Conservation (phyloP, 768 basidiomycete genomes). For the Trametes gibbosa region DNA sequence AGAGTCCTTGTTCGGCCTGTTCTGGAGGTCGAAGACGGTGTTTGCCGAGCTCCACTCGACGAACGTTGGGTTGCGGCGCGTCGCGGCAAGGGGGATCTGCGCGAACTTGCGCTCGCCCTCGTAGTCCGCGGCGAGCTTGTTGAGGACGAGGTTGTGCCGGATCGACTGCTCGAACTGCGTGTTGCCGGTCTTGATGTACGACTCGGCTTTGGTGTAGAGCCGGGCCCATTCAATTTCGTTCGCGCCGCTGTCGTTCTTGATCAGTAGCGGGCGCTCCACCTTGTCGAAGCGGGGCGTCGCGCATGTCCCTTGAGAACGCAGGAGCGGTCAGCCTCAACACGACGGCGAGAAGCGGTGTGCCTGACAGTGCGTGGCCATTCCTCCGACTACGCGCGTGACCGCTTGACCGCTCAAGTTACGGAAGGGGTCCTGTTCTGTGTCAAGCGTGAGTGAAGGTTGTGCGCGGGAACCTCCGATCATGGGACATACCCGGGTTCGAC, state of each 20-base stretch:
- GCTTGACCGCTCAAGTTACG: slow-evolving; percentile 23
- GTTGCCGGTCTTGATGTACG: slow-evolving; percentile 19
- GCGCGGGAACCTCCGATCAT: background rate
- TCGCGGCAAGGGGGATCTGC: slow-evolving; percentile 25
- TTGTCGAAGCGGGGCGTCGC: slow-evolving; percentile 20
- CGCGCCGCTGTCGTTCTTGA: background rate
- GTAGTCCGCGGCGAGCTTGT: slow-evolving; percentile 12
- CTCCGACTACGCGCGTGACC: slow-evolving; percentile 27
- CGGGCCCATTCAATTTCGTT: slow-evolving; percentile 13
- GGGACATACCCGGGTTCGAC: background rate
- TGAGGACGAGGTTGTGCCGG: slow-evolving; percentile 25
- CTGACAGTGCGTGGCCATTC: slow-evolving; percentile 24
- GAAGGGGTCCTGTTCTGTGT: slow-evolving; percentile 15
- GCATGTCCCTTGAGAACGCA: slow-evolving; percentile 18
- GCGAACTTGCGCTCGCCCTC: slow-evolving; percentile 3
- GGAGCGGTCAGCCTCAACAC: background rate
- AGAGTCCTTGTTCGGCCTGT: background rate
- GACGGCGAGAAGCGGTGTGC: background rate
- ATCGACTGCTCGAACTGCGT: slow-evolving; percentile 24
- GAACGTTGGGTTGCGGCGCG: slow-evolving; percentile 19
- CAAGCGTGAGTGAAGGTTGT: background rate
- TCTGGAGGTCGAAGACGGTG: slow-evolving; percentile 12
- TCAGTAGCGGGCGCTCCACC: slow-evolving; percentile 17
- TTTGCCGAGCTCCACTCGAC: slow-evolving; percentile 25
- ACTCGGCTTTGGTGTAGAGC: slow-evolving; percentile 22